Conservation (phyloP, 2,329 filamentous ascomycete genomes). For the Penicillium fuscoglaucum region DNA sequence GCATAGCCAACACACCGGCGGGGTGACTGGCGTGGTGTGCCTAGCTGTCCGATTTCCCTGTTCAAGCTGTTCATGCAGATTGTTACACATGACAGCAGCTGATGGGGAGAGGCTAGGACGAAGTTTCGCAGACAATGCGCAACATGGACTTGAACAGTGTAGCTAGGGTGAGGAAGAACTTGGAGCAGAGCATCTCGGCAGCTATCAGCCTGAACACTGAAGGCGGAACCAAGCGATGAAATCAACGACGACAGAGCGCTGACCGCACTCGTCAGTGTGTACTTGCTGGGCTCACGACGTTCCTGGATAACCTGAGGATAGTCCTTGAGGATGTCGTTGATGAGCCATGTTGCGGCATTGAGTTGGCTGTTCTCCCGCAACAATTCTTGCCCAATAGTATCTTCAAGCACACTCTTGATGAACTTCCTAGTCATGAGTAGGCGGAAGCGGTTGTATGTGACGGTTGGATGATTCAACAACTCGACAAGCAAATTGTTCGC, state of each 20-base stretch:
- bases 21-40: conserved; percentile 72
- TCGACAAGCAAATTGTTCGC: conserved; percentile 79
- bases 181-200: conserved; percentile 87
- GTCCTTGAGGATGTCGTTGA: conserved; percentile 89
- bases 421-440: conserved; percentile 82
- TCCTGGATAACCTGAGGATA: conserved; percentile 89
- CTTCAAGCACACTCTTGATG: conserved; percentile 78
- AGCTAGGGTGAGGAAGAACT: conserved; percentile 90
- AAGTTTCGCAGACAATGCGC: conserved; percentile 84
- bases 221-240: conserved; percentile 75
- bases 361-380: conserved; percentile 88
- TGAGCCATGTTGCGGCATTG: conserved; percentile 73
- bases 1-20: conserved; percentile 86
- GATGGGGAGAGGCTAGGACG: conserved; percentile 86
- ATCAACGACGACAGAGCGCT: conserved; percentile 79
- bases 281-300: conserved; percentile 82
- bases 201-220: conserved; percentile 73
- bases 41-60: conserved; percentile 77
- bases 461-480: conserved; percentile 71
- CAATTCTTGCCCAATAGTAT: conserved; percentile 76
- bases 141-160: conserved; percentile 89
- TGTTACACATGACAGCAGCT: conserved; percentile 85
- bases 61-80: conserved; percentile 96
- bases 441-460: conserved; percentile 83
- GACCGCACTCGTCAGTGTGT: conserved; percentile 75